phyloP scores from a whole-genome alignment of 345 rosid genomes.

The Clausena lansium region DNA sequence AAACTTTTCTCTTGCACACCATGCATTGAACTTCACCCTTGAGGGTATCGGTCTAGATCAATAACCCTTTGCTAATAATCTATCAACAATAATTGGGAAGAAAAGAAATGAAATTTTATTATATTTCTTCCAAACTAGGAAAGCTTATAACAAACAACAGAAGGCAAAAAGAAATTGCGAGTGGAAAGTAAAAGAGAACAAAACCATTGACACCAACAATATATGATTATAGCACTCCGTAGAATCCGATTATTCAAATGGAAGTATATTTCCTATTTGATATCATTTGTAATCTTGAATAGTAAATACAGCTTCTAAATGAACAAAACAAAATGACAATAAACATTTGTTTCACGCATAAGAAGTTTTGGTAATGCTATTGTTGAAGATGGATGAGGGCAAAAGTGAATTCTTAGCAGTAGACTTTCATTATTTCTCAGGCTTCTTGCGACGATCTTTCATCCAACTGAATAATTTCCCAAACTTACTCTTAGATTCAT shows the following conservation, averaged over 20 bases:
- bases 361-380: neutral
- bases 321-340: too few species aligned
- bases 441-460: conserved; percentile 35
- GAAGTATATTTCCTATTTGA: too few species aligned
- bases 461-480: conserved; percentile 27
- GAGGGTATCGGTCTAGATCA: too few species aligned
- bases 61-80: neutral
- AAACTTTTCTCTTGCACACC: neutral
- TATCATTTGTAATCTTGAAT: neutral
- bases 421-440: conserved; percentile 11
- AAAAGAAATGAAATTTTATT: too few species aligned
- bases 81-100: neutral
- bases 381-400: neutral
- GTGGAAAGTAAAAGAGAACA: neutral
- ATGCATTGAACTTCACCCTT: neutral
- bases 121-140: neutral
- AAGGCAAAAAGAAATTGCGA: neutral
- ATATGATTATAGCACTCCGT: neutral
- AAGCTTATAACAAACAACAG: neutral
- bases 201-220: neutral
- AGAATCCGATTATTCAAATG: too few species aligned
- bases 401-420: neutral
- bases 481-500: conserved; percentile 32
- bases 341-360: too few species aligned
- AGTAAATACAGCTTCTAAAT: too few species aligned